A percentile compares a stretch with the other conserved stretches of the same genome.
Conservation (phyloP, 305 asterid species). For the Nicotiana rustica region DNA sequence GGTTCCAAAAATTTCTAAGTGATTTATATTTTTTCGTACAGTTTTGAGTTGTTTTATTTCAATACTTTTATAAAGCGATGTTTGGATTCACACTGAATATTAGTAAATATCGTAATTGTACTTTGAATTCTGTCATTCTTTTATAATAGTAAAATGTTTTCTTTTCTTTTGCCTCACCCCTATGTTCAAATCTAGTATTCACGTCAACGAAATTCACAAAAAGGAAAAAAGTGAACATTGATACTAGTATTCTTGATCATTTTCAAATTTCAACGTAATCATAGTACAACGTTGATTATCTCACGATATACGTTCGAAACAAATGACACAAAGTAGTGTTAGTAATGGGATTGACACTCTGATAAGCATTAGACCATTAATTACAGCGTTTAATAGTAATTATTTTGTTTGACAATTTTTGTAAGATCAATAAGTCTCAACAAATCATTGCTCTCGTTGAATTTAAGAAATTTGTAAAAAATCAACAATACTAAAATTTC, state of each 20-base stretch:
- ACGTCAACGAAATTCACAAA: background rate
- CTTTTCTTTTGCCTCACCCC: no score
- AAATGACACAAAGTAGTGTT: background rate
- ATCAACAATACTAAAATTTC: no score
- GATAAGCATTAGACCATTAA: background rate
- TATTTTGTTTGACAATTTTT: background rate
- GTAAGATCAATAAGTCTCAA: no score
- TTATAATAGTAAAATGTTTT: no score
- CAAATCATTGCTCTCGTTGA: background rate
- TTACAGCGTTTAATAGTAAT: background rate
- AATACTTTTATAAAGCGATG: background rate
- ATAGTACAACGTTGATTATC: background rate
- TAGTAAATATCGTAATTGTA: no score
- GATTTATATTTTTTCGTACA: background rate
- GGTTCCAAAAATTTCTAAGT: background rate
- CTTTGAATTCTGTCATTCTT: no score
- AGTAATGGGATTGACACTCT: background rate
- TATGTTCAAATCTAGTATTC: background rate
- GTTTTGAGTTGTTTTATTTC: slow-evolving; percentile 1
- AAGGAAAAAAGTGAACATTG: background rate
- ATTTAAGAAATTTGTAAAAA: background rate
- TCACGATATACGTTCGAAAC: background rate
- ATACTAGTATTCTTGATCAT: background rate
- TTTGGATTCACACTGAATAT: background rate
- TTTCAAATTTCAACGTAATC: background rate